Base-by-base conservation (phyloP, 2,329 filamentous ascomycete species). In the Ustulina deusta region DNA sequence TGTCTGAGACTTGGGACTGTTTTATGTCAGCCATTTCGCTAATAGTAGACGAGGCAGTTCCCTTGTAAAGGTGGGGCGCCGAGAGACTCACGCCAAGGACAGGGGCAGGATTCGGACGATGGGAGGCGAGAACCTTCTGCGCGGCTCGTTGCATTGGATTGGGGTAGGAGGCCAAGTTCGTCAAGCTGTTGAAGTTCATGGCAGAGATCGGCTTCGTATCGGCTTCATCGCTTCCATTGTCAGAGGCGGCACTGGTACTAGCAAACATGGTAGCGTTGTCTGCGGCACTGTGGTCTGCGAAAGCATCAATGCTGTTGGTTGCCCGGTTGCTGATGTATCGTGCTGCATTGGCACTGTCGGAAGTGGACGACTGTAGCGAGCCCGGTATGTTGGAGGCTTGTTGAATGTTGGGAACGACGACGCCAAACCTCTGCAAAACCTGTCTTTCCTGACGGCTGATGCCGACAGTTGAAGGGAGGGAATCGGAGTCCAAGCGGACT, bases 121-220 rank as follows among this genome's bases (percentile, higher is more conserved):
- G 73, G 25, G 77, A 75, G 61, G 78, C 75, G 65, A 87, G 81
- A 20, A 81, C 78, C 70, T 79, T 83, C 76, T 83, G 84, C 65
- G 86, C 86, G 48, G 77, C 78, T 75, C 83, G 83, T 74, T 87
- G 86, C 74, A 80, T 83, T 7, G 85, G 85, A 70, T 88, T 88
- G 4, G 83, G 80, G 70, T 87, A 88, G 1, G 86, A 87, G 17
- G 86, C 86, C 70, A 88, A 74, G 70, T 84, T 87, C 44, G 83
- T 82, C 25, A 87, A 79, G 34, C 81, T 83, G 72, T 86, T 86
- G 72, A 87, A 79, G 32, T 81, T 83, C 73, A 86, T 85, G 71
- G 83, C 80, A 13, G 80, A 66, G 69, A 76, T 78, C 69, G 82
- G 78, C 52, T 77, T 81, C 65, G 79, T 76, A 57, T 73, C 69